A percentile compares a stretch with the other conserved stretches of the same genome.
These are phyloP conservation scores for Neocatenulostroma microsporum DNA, from an alignment of 2,329 filamentous ascomycete genomes.

Conservation along the genomic window DNA sequence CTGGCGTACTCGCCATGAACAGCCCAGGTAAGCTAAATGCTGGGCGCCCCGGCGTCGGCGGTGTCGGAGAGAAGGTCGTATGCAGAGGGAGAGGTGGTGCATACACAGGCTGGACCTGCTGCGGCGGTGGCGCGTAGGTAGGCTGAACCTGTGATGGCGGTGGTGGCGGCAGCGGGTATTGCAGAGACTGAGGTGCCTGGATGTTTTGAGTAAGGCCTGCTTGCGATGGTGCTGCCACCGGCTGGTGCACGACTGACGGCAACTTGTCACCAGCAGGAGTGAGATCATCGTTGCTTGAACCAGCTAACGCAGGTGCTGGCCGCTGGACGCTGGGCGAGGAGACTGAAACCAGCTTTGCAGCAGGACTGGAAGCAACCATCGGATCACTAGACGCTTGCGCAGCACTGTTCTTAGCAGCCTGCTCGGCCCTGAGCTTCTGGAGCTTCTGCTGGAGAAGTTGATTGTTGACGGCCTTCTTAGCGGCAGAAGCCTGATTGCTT, in stretches of 20 bases:
- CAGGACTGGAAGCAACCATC: constrained; percentile 6
- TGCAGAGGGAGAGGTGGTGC: background rate
- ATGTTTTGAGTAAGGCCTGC: too few relatives aligned
- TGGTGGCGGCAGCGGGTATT: background rate
- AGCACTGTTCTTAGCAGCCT: constrained; percentile 16
- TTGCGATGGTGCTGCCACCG: too few relatives aligned
- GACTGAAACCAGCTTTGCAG: background rate
- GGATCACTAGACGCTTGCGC: constrained; percentile 9
- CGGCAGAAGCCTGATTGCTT: constrained; percentile 3
- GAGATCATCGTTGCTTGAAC: constrained; percentile 1
- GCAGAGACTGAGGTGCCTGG: too few relatives aligned
- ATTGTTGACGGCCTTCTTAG: constrained; percentile 39
- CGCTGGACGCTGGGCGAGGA: background rate
- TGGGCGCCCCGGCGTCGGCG: constrained; percentile 8
- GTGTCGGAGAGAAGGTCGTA: constrained; percentile 5
- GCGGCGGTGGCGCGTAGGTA: background rate
- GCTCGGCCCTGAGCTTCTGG: constrained; percentile 54
- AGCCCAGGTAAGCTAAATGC: constrained; percentile 21
- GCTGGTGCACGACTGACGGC: too few relatives aligned
- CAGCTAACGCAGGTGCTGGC: background rate
- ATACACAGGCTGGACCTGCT: too few relatives aligned
- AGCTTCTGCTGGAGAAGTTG: constrained; percentile 71
- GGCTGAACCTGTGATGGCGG: background rate
- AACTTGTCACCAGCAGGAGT: too few relatives aligned
- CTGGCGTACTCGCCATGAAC: constrained; percentile 19